Evolutionary conservation across 768 basidiomycete species (phyloP).

Genomic region (Lactarius quietus): DNA sequence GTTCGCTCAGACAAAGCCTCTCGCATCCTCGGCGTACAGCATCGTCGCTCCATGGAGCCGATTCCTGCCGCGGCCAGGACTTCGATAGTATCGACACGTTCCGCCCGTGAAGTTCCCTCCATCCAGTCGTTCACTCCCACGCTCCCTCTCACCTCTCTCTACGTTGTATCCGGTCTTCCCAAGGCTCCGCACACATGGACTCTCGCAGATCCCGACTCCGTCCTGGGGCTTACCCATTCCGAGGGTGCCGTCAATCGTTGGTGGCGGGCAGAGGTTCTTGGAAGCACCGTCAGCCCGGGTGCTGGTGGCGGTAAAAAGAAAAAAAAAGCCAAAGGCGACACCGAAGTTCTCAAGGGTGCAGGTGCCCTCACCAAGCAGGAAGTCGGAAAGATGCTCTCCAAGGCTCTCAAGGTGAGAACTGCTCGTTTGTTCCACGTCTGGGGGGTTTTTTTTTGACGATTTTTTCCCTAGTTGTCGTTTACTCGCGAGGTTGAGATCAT

Average conservation of each 20-base stretch:
- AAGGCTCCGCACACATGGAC: conserved; percentile 91
- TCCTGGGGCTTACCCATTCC: conserved; percentile 74
- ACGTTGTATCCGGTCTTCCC: conserved; percentile 84
- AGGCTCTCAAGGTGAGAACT: conserved; percentile 73
- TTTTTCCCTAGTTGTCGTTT: conserved; percentile 66
- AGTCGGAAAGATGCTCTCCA: conserved; percentile 86
- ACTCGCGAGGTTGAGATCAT: conserved; percentile 91
- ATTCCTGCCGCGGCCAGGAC: conserved; percentile 73
- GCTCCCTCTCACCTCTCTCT: conserved; percentile 75
- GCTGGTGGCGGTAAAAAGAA: conserved; percentile 71
- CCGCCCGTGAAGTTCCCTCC: conserved; percentile 53
- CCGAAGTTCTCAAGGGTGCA: conserved; percentile 65
- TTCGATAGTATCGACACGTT: conserved; percentile 75
- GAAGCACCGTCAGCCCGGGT: conserved; percentile 81
- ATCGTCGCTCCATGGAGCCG: conserved; percentile 79
- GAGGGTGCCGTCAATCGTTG: conserved; percentile 84
- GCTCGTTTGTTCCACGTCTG: not conserved
- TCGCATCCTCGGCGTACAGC: conserved; percentile 69
- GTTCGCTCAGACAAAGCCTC: conserved; percentile 70
- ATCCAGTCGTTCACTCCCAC: conserved; percentile 63
- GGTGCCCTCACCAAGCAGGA: conserved; percentile 83
- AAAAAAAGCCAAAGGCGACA: conserved; percentile 59
- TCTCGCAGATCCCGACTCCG: conserved; percentile 78
- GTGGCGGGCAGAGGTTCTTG: conserved; percentile 91
- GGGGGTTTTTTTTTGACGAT: not conserved